Evolutionary conservation across 2,329 filamentous ascomycete species (phyloP), one percentile per base, ranked within the genome.

Genomic region (Triangularia setosa): DNA sequence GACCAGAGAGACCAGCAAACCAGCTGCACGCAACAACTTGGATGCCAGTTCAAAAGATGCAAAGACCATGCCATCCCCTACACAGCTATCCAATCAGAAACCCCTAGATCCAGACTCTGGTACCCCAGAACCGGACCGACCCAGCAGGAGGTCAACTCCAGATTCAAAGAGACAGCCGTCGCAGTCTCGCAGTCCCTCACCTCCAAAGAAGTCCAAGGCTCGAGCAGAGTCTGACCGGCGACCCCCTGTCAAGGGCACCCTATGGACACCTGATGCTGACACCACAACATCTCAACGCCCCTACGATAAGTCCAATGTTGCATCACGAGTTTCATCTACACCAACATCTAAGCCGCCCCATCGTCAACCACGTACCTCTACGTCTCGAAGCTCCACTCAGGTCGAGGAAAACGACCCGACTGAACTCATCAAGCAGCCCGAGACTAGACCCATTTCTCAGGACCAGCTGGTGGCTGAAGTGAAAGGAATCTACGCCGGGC

Each of bases 391-490:
- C 24, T 52, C 63, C 16, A 28, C 33, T 30, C 57, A 44, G 11
- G 12, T 61, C n/a, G 58, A 58, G 1, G 63, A 66, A 5, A 70
- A 73, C 3, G 67, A 71, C 9, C 27, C 60, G 1, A 64, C 21
- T 18, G 66, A 65, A 54, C 63, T 73, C 23, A 69, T 74, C 9
- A 71, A 72, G 12, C 84, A 92, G 69, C 87, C 84, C 0, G 83
- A 88, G 59, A 91, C 87, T 0, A 78, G 87, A 0, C 84, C 87
- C 0, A 93, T 95, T 7, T 89, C 88, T 0, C 88, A 92, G 66
- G 89, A 93, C 0, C 90, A 96, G 69, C 81, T 97, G 0, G 86
- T 92, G 0, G 87, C 87, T 0, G 92, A 97, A 71, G 90, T 96
- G 0, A 92, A 92, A 64, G 88, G 88, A 0, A 95, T 95, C 3